Conservation (phyloP, 2,329 filamentous ascomycete species). For the Apiospora kogelbergensis region DNA sequence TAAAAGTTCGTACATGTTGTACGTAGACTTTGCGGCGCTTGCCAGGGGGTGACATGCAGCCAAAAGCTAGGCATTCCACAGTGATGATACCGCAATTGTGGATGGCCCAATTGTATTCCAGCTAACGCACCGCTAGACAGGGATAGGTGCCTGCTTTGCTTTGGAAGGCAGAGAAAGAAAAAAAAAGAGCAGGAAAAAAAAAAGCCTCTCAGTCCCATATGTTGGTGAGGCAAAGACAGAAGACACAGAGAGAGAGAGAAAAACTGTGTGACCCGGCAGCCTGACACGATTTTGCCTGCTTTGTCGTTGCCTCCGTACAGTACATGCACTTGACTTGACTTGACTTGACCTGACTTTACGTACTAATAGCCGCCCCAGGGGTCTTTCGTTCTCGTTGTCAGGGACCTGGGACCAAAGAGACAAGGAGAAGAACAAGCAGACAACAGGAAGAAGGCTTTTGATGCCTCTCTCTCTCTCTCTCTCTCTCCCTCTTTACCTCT, state of each 20-base stretch:
- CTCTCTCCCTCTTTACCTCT: not conserved
- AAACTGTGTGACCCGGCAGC: not conserved
- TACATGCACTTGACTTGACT: not conserved
- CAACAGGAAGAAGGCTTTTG: not conserved
- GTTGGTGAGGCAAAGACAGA: not conserved
- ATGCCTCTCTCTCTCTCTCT: not conserved
- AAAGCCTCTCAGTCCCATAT: not conserved
- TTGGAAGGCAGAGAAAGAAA: not conserved
- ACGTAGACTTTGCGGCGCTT: not conserved
- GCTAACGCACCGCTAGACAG: not conserved
- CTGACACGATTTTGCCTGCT: not conserved
- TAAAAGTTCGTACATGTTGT: not conserved
- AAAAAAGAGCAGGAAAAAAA: not conserved
- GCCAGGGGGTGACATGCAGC: not conserved
- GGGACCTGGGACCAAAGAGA: not conserved
- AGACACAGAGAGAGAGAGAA: not conserved
- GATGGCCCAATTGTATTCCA: not conserved
- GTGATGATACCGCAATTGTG: constrained; percentile 2
- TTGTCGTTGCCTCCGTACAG: not conserved
- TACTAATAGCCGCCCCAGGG: constrained; percentile 7
- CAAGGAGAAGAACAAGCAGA: not conserved
- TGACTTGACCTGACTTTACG: constrained; percentile 3
- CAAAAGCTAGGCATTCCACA: not conserved
- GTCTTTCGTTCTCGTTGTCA: not conserved
- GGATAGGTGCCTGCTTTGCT: not conserved